These are phyloP conservation scores for Liquidambar formosana DNA, from an alignment of 164 flowering plant genomes.

Conservation along the genomic window DNA sequence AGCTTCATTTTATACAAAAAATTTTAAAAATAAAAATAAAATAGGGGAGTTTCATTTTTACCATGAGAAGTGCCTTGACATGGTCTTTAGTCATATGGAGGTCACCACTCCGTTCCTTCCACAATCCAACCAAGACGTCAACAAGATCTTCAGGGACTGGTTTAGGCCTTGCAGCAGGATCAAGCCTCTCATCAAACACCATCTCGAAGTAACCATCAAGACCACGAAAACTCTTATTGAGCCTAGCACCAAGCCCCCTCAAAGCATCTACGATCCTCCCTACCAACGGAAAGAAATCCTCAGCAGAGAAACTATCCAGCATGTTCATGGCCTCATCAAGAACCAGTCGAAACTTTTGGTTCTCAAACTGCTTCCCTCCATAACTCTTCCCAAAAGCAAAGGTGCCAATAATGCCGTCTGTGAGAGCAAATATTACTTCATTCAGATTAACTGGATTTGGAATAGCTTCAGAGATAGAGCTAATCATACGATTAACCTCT, in stretches of 20 bases:
- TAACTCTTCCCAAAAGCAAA: conserved; percentile 33
- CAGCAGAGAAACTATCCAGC: neutral
- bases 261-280: conserved; percentile 8
- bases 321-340: conserved; percentile 10
- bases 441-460: conserved; percentile 14
- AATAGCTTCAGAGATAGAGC: neutral
- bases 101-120: neutral
- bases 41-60: neutral
- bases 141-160: neutral
- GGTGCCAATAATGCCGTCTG: conserved; percentile 15
- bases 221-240: neutral
- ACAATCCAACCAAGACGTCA: conserved; percentile 1
- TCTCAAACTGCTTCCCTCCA: conserved; percentile 7
- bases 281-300: conserved; percentile 4
- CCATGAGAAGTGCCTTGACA: conserved; percentile 13
- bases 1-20: no score
- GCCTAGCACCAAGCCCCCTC: neutral
- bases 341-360: conserved; percentile 10
- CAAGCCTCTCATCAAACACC: conserved; percentile 8
- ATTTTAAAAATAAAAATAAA: no score
- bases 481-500: neutral
- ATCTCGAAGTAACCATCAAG: conserved; percentile 3
- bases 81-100: conserved; percentile 1
- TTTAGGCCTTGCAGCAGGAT: neutral
- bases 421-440: conserved; percentile 11